Evolutionary conservation across 768 basidiomycete genomes (phyloP), one percentile per base, ranked within the genome.

Genomic region (Harrya chromipes): DNA sequence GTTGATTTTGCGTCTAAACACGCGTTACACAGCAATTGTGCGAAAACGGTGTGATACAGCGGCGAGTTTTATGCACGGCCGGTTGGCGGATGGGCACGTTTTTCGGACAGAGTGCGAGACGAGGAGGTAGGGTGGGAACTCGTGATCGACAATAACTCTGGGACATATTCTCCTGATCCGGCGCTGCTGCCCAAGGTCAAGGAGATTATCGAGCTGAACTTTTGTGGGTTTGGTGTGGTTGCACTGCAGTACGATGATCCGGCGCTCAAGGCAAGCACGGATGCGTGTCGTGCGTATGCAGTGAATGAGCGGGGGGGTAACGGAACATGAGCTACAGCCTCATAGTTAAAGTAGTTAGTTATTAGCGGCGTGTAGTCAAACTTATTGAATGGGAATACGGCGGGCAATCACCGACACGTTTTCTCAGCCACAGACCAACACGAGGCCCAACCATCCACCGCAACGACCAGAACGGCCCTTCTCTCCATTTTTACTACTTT

Each of bases 1-100:
- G 87, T 90, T 53, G 87, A 91, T 67, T 85, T 91, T 62, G 85
- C 84, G 37, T 87, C 85, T 23, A 93, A 94, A 68, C 91, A 93
- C 61, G 90, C 88, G 5, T 74, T 93, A 62, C 90, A 92, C 69
- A 74, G 83, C 36, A 87, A 89, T 63, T 88, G 87, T 62, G 75
- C 76, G 14, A 73, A 76, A 52, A 65, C 70, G 14, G 88, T 90
- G 51, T 74, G 85, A 42, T 90, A 89, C 60, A 76, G 78, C 40
- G 88, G 88, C 20, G 88, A 90, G 69, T 90, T 90, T 62, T 88
- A 90, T 64, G 83, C 82, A 16, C 75, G 88, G 19, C 85, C 83
- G 19, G 74, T 64, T 46, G 85, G 80, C 43, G 90, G 83, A 3
- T 92, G 82, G 85, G 75, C 67, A 40, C 71, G 62, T 52, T 87